Conservation (phyloP, 306 rosid species). For the Prosopis cineraria region DNA sequence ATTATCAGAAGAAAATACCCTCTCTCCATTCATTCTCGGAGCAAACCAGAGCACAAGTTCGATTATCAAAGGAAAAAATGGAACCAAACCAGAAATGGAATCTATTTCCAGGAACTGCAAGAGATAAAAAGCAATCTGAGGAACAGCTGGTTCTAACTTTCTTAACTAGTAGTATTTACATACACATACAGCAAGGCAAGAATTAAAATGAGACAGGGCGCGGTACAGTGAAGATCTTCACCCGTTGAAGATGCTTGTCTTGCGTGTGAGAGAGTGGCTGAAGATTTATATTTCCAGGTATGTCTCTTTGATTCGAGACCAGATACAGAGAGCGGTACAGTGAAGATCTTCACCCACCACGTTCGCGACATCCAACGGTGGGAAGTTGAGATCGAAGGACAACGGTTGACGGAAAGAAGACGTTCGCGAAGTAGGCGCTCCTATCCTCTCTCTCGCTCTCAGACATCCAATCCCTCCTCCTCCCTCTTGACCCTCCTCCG, state of each 20-base stretch:
- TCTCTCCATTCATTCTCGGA: no score
- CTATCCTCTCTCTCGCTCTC: conserved; percentile 9
- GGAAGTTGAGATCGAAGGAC: conserved; percentile 78
- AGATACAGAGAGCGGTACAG: conserved; percentile 77
- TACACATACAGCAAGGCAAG: not conserved
- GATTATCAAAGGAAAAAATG: not conserved
- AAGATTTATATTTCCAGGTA: no score
- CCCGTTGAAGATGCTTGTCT: not conserved
- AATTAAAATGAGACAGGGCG: no score
- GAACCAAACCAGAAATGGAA: not conserved
- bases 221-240: no score
- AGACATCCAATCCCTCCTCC: conserved; percentile 31
- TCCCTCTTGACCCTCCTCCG: not conserved
- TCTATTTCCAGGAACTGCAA: not conserved
- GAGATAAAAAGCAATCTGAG: not conserved
- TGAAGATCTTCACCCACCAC: conserved; percentile 50
- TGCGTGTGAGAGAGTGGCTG: no score
- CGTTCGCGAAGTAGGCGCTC: no score
- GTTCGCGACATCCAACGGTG: conserved; percentile 59
- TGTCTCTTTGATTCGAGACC: conserved; percentile 43
- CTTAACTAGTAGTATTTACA: conserved; percentile 22
- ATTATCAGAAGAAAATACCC: no score
- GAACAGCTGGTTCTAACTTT: conserved; percentile 12
- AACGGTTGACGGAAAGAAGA: conserved; percentile 48
- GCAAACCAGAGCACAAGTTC: no score